Evolutionary conservation across 1,284 basidiomycete genomes (phyloP).

Genomic region (Heliocybe sulcata): DNA sequence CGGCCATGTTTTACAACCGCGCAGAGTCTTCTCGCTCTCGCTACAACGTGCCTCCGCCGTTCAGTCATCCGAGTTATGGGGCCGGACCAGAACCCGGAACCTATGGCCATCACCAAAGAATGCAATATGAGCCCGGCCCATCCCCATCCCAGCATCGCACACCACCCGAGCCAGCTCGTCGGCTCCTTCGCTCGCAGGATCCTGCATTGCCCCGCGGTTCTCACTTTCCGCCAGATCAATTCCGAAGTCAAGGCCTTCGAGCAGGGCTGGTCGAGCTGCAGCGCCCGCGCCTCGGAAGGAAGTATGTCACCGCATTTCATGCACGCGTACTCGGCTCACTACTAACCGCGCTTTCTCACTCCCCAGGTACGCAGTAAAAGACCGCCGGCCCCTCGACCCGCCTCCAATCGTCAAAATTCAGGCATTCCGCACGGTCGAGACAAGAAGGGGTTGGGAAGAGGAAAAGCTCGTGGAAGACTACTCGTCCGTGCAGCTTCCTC

Average conservation of each 20-base stretch:
- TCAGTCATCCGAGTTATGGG: no score
- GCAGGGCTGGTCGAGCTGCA: background rate
- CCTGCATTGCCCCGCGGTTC: background rate
- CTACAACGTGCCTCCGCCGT: no score
- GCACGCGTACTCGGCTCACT: background rate
- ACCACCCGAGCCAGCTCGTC: background rate
- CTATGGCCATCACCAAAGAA: no score
- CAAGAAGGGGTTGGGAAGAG: background rate
- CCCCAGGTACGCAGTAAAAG: background rate
- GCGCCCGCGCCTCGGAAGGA: background rate
- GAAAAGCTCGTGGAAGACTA: background rate
- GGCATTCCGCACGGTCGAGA: background rate
- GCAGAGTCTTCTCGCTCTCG: no score
- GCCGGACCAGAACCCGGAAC: no score
- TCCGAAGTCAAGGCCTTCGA: background rate
- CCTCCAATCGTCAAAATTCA: background rate
- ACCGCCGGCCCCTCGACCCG: background rate
- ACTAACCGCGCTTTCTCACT: background rate
- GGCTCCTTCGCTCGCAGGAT: background rate
- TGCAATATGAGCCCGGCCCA: no score
- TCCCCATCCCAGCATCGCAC: background rate
- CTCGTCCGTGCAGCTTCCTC: background rate
- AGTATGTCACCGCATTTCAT: background rate
- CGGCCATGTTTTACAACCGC: no score
- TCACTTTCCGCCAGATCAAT: background rate